Evolutionary conservation across 768 basidiomycete genomes (phyloP).

Genomic region (Mycena maculata): DNA sequence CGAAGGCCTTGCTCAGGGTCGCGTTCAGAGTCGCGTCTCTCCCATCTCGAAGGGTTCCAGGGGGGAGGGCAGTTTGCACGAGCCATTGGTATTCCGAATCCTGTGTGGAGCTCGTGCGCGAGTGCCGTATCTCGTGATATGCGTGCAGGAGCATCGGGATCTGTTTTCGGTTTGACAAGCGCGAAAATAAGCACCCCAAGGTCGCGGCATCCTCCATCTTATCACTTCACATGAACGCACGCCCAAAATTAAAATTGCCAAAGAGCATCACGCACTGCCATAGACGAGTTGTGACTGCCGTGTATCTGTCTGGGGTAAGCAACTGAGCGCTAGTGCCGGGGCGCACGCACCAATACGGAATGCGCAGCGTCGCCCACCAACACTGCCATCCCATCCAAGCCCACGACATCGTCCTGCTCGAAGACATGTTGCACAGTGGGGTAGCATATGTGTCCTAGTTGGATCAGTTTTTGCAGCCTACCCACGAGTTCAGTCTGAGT

Average conservation of each 20-base stretch:
- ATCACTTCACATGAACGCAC: not conserved
- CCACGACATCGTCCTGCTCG: conserved; percentile 44
- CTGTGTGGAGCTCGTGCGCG: conserved; percentile 39
- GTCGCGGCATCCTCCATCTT: conserved; percentile 51
- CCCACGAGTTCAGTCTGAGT: not conserved
- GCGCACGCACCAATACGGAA: conserved; percentile 46
- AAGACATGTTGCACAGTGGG: conserved; percentile 25
- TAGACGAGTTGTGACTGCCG: conserved; percentile 56
- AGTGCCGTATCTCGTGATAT: conserved; percentile 58
- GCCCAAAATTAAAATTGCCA: conserved; percentile 32
- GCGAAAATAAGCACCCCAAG: conserved; percentile 59
- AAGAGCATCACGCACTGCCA: conserved; percentile 45
- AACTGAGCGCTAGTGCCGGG: conserved; percentile 1
- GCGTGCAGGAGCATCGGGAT: conserved; percentile 57
- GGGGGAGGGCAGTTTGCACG: conserved; percentile 8
- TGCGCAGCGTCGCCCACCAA: conserved; percentile 58
- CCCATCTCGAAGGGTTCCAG: conserved; percentile 7
- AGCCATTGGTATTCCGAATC: conserved; percentile 24
- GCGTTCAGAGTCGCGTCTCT: conserved; percentile 18
- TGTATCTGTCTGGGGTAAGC: conserved; percentile 42
- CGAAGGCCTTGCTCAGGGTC: conserved; percentile 14
- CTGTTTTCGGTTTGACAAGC: conserved; percentile 50
- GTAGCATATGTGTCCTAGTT: conserved; percentile 2
- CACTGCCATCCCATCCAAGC: conserved; percentile 46
- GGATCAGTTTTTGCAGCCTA: conserved; percentile 21